Evolutionary conservation across 345 rosid genomes (phyloP).

Genomic region (Dovyalis caffra): DNA sequence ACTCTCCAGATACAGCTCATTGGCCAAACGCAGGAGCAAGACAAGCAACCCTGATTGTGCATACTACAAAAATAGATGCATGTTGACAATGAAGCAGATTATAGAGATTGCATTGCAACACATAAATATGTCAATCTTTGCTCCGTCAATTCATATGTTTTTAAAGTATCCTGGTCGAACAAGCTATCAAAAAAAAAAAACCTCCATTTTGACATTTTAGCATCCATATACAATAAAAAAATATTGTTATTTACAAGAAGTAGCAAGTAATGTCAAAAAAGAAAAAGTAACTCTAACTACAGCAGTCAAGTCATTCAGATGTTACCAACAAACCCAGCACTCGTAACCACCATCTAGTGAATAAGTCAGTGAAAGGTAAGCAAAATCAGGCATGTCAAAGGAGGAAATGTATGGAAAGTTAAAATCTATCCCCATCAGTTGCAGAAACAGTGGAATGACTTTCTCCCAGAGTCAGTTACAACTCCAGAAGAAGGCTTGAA

Average conservation of each 20-base stretch:
- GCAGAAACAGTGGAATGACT: too few relatives aligned
- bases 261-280: neutral
- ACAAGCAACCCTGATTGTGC: conserved; percentile 65
- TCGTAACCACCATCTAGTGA: neutral
- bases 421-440: too few relatives aligned
- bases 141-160: neutral
- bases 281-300: neutral
- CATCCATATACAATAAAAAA: neutral
- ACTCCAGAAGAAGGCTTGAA: too few relatives aligned
- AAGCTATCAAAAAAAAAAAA: neutral
- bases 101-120: neutral
- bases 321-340: neutral
- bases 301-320: conserved; percentile 2
- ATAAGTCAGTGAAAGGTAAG: neutral
- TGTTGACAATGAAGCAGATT: conserved; percentile 15
- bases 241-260: neutral
- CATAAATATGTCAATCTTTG: neutral
- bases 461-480: too few relatives aligned
- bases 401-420: neutral
- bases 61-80: conserved; percentile 47
- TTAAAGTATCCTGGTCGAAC: neutral
- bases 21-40: conserved; percentile 77
- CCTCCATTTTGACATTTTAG: neutral
- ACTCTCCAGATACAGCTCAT: conserved; percentile 49
- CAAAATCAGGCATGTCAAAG: neutral